phyloP scores from a whole-genome alignment of 257 asterid species.

The Paulownia fortunei region DNA sequence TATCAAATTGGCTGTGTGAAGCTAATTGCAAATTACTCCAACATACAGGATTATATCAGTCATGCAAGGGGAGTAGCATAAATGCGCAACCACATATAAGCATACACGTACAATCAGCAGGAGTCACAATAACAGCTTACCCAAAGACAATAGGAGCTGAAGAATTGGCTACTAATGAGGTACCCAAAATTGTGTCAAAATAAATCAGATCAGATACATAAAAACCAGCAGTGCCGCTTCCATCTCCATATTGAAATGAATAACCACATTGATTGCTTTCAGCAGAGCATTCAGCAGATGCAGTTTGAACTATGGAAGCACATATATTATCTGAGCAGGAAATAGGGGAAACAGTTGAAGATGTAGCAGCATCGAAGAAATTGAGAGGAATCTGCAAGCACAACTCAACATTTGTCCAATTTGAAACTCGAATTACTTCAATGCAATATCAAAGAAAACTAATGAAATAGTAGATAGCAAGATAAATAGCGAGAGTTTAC shows the following conservation, averaged over 20 bases:
- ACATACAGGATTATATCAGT: neutral
- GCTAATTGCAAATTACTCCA: neutral
- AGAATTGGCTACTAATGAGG: constrained; percentile 74
- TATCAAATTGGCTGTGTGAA: neutral
- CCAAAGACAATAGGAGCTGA: constrained; percentile 91
- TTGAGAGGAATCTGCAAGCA: constrained; percentile 72
- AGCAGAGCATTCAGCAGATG: constrained; percentile 69
- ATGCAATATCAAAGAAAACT: neutral
- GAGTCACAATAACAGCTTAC: constrained; percentile 48
- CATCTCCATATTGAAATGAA: constrained; percentile 88
- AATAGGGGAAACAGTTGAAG: constrained; percentile 71
- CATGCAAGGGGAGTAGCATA: constrained; percentile 12
- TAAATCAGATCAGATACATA: constrained; percentile 77
- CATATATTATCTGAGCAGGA: constrained; percentile 78
- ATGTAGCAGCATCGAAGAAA: constrained; percentile 69
- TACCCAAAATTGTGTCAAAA: constrained; percentile 73
- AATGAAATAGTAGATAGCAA: constrained; percentile 10
- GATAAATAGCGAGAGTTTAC: constrained; percentile 43
- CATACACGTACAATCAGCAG: neutral
- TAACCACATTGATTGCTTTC: constrained; percentile 75
- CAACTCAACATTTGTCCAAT: constrained; percentile 1
- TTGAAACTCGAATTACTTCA: constrained; percentile 27
- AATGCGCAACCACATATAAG: neutral
- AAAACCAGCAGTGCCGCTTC: constrained; percentile 86
- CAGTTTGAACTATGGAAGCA: constrained; percentile 59